phyloP scores from a whole-genome alignment of 176 grass and related monocot genomes.

The Eleusine coracana region DNA sequence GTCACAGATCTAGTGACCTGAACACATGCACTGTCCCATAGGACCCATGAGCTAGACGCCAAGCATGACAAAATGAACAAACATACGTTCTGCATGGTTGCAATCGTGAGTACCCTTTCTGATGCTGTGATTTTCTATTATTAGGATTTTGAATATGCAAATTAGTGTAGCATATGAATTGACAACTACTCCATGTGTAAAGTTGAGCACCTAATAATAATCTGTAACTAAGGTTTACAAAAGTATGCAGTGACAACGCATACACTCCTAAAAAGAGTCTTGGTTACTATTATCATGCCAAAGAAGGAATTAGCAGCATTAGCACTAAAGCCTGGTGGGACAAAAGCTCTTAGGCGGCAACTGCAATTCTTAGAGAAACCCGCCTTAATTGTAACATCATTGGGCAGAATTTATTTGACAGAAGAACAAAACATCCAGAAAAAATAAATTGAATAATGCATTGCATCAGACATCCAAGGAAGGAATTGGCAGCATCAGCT shows the following conservation, averaged over 20 bases:
- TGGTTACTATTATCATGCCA: conserved; percentile 8
- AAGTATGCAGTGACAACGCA: neutral
- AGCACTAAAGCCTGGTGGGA: conserved; percentile 56
- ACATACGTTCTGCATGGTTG: neutral
- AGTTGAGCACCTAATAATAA: neutral
- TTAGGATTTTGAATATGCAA: neutral
- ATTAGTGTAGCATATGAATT: neutral
- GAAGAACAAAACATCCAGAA: too few species aligned
- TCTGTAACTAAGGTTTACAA: neutral
- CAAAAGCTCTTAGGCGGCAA: conserved; percentile 56
- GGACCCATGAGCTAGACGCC: neutral
- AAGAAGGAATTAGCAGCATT: conserved; percentile 52
- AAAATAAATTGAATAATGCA: neutral
- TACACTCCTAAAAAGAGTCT: neutral
- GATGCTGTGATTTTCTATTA: neutral
- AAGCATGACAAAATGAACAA: neutral
- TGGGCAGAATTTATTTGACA: too few species aligned
- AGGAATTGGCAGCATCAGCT: conserved; percentile 58
- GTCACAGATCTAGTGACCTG: neutral
- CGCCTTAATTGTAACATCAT: conserved; percentile 17
- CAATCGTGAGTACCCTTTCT: conserved; percentile 18
- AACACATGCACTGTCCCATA: neutral
- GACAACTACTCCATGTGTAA: neutral
- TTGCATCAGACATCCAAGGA: conserved; percentile 72
- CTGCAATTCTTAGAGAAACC: conserved; percentile 66